A percentile compares a stretch with the other conserved stretches of the same genome.
These are phyloP conservation scores for Lenzites betulinus DNA, from an alignment of 768 basidiomycete species.

Conservation along the genomic window DNA sequence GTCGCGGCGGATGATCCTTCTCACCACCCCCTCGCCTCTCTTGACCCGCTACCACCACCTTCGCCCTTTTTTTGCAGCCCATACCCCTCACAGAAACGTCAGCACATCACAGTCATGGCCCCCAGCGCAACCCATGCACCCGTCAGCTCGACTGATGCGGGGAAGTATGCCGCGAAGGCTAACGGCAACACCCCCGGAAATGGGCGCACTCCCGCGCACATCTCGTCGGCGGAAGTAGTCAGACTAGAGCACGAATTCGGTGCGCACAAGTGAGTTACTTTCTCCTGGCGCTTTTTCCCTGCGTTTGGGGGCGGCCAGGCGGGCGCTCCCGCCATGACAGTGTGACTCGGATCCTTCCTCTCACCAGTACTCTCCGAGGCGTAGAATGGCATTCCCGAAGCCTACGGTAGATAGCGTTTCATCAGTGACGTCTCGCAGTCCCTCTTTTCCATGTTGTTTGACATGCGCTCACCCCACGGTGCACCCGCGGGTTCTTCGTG, in stretches of 20 bases:
- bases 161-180: constrained; percentile 2
- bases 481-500: background rate
- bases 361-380: background rate
- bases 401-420: constrained; percentile 5
- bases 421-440: background rate
- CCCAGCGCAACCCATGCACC: constrained; percentile 11
- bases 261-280: constrained; percentile 78
- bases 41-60: constrained; percentile 12
- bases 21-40: background rate
- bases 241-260: constrained; percentile 78
- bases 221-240: constrained; percentile 73
- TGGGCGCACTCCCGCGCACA: constrained; percentile 25
- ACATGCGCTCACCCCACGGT: background rate
- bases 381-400: constrained; percentile 1
- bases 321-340: background rate
- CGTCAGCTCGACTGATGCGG: constrained; percentile 3
- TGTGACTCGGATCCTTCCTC: background rate
- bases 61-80: background rate
- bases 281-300: background rate
- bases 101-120: constrained; percentile 9
- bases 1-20: constrained; percentile 9
- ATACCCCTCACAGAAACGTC: background rate
- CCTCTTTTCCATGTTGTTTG: constrained; percentile 3
- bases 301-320: background rate
- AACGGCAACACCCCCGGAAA: constrained; percentile 16